Base-by-base conservation (phyloP, 257 asterid species). In the Vinca minor region DNA sequence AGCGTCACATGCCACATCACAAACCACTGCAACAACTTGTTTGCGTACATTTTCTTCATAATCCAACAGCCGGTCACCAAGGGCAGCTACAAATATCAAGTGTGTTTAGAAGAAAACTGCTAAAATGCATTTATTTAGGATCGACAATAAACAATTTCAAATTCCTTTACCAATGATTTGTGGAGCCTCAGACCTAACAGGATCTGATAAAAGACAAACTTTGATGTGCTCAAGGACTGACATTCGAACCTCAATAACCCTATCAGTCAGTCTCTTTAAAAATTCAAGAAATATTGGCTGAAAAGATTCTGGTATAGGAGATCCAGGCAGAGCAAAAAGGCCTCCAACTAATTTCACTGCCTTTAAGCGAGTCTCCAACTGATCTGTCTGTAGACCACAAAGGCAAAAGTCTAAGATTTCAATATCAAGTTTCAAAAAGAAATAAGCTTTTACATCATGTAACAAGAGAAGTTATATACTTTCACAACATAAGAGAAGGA, bases 41-140 rank as follows among this genome's bases (percentile, higher is more conserved):
- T 85, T 93, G 63, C 99, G 95, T 44, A 89, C 95, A 74, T 78
- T 87, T 73, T 93, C 97, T 79, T 87, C 99, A 59, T 80, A 77
- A 73, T 93, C 97, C 86, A 89, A 66, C 72, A 89, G 75, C 61
- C 95, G 88, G 59, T 87, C 99, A 75, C 87, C 73, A 47, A 90
- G 90, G 60, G 93, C 86, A 80, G 92, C 99, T 93, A 87, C 55
- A 75, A 79, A 77, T 57, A 68, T 62, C 59, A 42, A 17, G 62
- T 50, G 58, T 68, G 15, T 41, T 82, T 53, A 92, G 76, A 54
- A 59, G 32, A 34, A 39, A 71, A 64, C 64, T 58, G 18, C 56
- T 42, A 25, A 63, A n/a, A 79, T 63, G 21, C n/a, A 61, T 59
- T 66, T 52, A 38, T 39, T 29, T 47, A 47, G 21, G 49, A 34